phyloP scores from a whole-genome alignment of 768 basidiomycete species.

The Pilatotrama ljubarskyi region DNA sequence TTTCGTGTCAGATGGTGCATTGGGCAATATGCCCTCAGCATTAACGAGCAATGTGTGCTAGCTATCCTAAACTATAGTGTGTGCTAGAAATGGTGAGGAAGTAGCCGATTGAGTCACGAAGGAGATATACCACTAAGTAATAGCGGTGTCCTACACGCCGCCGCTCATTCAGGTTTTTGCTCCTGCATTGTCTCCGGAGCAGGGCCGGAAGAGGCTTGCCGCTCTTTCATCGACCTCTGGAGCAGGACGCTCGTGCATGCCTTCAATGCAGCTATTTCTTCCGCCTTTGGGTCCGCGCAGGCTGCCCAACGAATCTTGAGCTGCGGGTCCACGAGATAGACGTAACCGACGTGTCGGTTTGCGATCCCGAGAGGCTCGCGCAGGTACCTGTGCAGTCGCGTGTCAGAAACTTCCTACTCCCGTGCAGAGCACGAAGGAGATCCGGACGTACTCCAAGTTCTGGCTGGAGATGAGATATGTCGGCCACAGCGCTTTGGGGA shows the following conservation, averaged over 20 bases:
- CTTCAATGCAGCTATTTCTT: slow-evolving; percentile 70
- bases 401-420: not conserved
- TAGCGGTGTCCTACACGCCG: too few species aligned
- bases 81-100: too few species aligned
- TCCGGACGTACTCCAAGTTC: slow-evolving; percentile 62
- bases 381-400: slow-evolving; percentile 43
- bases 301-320: slow-evolving; percentile 90
- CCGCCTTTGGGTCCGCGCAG: slow-evolving; percentile 76
- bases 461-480: slow-evolving; percentile 81
- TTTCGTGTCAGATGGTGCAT: not conserved
- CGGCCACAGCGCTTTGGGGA: slow-evolving; percentile 64
- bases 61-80: too few species aligned
- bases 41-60: not conserved
- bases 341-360: slow-evolving; percentile 90
- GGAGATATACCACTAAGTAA: too few species aligned
- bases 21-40: not conserved
- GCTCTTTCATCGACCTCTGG: slow-evolving; percentile 39
- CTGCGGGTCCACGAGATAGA: slow-evolving; percentile 86
- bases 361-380: slow-evolving; percentile 84
- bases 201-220: not conserved
- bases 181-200: not conserved
- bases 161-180: not conserved
- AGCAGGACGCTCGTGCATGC: slow-evolving; percentile 70
- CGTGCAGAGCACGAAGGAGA: not conserved
- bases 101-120: too few species aligned